Evolutionary conservation across 192 early-diverging fungal species (phyloP), one percentile per base, ranked within the genome.

Genomic region (Globomyces pollinis-pini): DNA sequence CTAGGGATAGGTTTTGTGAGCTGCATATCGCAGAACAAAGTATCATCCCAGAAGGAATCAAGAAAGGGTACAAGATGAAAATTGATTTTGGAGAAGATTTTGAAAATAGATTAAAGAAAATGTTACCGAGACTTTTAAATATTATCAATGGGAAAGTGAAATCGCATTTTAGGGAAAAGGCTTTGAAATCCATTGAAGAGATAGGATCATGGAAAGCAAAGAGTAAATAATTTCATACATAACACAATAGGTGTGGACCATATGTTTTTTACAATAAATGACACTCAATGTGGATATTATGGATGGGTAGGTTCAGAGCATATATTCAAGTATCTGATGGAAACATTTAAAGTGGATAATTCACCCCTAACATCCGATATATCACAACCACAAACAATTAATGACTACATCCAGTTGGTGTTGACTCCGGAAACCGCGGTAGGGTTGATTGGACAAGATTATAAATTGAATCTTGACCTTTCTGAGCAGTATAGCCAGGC

Each of bases 21-120:
- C 39, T 39, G 8, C 55, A 57, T 20, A 57, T 39, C 20, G 55
- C 55, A 42, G 55, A 57, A n/a, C 2, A 57, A 1, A 2, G 15
- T 12, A n/a, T 57, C 24, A 57, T 57, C n/a, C 55, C 55, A 4
- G 6, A 57, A 2, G 55, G 55, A 39, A 26, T 57, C 15, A 39
- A 23, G n/a, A 4, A 7, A 12, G 55, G 55, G 28, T 57, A 57
- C 21, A 33, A 2, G 3, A 20, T 20, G 4, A 38, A 57, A 28
- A 57, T 57, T 18, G 31, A 57, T 1, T 57, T 57, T 57, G 45
- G 11, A 9, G 45, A 26, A 4, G 15, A 9, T 18, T 9, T 4
- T 47, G 45, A n/a, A n/a, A n/a, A 26, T 9, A 4, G 45, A 8
- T 6, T 26, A 7, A 8, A 26, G 8, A 39, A 39, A 39, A 30